Conservation (phyloP, 1,139 yeast species). For the Magnusiomyces fungicola region DNA sequence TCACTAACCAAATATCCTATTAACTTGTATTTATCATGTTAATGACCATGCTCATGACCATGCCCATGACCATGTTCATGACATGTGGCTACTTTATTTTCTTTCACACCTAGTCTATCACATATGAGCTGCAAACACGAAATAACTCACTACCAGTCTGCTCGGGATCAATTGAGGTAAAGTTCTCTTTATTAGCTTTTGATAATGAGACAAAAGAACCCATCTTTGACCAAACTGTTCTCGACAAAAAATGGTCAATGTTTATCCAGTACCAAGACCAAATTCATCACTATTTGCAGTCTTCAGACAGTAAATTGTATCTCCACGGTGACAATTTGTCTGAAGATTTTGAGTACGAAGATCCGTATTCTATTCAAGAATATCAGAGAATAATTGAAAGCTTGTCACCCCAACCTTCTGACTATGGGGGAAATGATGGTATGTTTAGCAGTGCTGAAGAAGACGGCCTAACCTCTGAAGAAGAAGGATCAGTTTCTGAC, state of each 20-base stretch:
- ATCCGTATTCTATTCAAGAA: background rate
- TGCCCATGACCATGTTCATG: too few species aligned
- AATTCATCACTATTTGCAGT: background rate
- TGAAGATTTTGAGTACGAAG: background rate
- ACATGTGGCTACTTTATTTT: too few species aligned
- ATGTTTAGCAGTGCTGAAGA: background rate
- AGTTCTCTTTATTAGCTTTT: background rate
- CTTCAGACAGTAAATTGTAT: background rate
- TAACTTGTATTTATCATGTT: background rate
- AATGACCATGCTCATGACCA: too few species aligned
- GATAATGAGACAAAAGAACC: background rate
- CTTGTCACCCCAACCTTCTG: background rate
- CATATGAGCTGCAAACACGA: background rate
- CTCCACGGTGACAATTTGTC: background rate
- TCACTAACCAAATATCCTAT: background rate
- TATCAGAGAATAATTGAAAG: background rate
- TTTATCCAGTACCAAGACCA: background rate
- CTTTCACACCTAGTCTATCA: conserved; percentile 1
- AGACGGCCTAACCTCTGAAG: background rate
- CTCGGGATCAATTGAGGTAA: background rate
- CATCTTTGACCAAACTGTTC: background rate
- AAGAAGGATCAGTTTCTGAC: background rate
- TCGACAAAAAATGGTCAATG: background rate
- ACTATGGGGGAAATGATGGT: background rate
- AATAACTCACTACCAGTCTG: background rate